These are phyloP conservation scores for Quercus variabilis DNA, from an alignment of 306 rosid species.

Conservation along the genomic window DNA sequence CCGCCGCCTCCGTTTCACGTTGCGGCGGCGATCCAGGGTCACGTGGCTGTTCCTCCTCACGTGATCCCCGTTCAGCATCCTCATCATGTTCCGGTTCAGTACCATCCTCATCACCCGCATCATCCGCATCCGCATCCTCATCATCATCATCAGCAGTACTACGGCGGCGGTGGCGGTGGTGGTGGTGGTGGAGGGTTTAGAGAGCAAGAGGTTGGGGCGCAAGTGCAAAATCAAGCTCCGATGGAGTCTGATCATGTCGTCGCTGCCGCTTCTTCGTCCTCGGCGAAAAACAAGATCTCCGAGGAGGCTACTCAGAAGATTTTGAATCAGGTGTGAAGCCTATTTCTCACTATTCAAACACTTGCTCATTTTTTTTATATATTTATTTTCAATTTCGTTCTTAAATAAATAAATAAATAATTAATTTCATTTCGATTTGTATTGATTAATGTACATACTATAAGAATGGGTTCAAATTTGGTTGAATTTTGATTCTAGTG, in stretches of 20 bases:
- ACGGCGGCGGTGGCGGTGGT: not conserved
- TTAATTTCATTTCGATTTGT: too few species aligned
- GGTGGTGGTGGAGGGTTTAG: conserved; percentile 27
- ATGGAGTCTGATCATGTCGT: conserved; percentile 37
- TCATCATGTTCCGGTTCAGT: conserved; percentile 50
- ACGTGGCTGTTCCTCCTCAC: conserved; percentile 38
- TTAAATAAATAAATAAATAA: too few species aligned
- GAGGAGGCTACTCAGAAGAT: conserved; percentile 70
- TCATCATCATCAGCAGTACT: conserved; percentile 35
- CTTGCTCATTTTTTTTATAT: too few species aligned
- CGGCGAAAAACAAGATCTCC: conserved; percentile 48
- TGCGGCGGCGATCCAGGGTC: conserved; percentile 42
- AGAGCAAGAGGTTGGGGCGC: conserved; percentile 45
- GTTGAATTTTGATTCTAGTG: not conserved
- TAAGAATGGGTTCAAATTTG: not conserved
- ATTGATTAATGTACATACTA: too few species aligned
- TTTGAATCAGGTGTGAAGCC: conserved; percentile 65
- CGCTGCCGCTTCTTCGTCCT: conserved; percentile 14
- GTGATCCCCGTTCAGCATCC: conserved; percentile 39
- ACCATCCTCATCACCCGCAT: conserved; percentile 34
- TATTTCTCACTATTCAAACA: too few species aligned
- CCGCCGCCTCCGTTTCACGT: conserved; percentile 51
- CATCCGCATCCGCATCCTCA: conserved; percentile 47
- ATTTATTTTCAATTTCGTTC: too few species aligned
- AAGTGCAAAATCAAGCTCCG: conserved; percentile 4